Evolutionary conservation across 2,329 filamentous ascomycete species (phyloP).

Genomic region (Colletotrichum simmondsii): DNA sequence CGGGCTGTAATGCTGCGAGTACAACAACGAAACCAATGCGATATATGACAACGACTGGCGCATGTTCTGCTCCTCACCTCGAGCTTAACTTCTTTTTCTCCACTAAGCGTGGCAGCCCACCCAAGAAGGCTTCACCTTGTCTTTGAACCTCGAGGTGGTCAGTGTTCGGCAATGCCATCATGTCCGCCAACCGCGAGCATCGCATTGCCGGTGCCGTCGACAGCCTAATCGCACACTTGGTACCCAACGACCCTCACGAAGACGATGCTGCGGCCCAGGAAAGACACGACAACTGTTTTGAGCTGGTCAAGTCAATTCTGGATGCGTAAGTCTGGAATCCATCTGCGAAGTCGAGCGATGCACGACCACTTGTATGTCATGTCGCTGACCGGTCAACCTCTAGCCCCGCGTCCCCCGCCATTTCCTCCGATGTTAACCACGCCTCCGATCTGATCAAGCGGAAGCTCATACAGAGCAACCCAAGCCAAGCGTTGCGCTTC

Average conservation of each 20-base stretch:
- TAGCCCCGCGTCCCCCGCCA: conserved; percentile 62
- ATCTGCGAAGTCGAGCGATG: not conserved
- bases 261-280: conserved; percentile 75
- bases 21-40: conserved; percentile 14
- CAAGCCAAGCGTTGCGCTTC: conserved; percentile 83
- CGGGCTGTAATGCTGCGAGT: conserved; percentile 1
- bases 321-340: conserved; percentile 55
- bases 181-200: conserved; percentile 52
- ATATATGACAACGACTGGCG: not conserved
- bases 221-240: conserved; percentile 79
- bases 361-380: not conserved
- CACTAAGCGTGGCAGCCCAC: not conserved
- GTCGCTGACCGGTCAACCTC: conserved; percentile 12
- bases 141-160: not conserved
- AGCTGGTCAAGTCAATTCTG: conserved; percentile 61
- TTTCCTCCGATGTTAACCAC: conserved; percentile 84
- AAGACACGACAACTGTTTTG: conserved; percentile 72
- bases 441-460: conserved; percentile 93
- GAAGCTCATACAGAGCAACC: conserved; percentile 82
- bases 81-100: not conserved
- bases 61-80: not conserved
- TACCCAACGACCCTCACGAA: conserved; percentile 74
- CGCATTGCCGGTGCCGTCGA: conserved; percentile 84
- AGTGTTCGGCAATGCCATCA: conserved; percentile 30
- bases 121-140: not conserved